Percentiles rank a stretch among this genome's conserved stretches.
These are phyloP conservation scores for Neonectria hederae DNA, from an alignment of 2,329 filamentous ascomycete species.

Conservation along the genomic window DNA sequence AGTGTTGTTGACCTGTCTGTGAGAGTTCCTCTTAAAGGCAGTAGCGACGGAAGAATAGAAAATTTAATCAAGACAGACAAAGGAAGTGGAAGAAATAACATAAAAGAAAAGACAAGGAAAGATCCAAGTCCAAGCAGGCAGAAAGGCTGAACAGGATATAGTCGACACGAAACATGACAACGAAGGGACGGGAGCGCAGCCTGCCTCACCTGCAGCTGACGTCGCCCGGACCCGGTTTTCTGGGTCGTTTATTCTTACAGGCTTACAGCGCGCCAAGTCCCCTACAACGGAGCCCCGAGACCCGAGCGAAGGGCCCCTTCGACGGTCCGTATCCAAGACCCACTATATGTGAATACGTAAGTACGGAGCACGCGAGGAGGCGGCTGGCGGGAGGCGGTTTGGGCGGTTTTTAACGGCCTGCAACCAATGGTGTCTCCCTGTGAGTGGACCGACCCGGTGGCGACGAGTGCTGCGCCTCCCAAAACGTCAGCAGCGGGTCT, in stretches of 20 bases:
- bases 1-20: background rate
- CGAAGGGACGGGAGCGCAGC: constrained; percentile 8
- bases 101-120: background rate
- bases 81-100: constrained; percentile 3
- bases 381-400: constrained; percentile 3
- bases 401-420: background rate
- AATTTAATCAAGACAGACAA: background rate
- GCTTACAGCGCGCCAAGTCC: background rate
- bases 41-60: constrained; percentile 1
- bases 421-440: constrained; percentile 6
- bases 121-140: background rate
- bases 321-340: background rate
- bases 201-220: constrained; percentile 32
- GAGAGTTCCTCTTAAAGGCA: background rate
- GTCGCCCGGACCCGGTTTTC: constrained; percentile 37
- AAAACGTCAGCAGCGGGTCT: constrained; percentile 23
- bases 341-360: background rate
- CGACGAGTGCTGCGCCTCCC: constrained; percentile 19
- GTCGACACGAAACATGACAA: constrained; percentile 12
- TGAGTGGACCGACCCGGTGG: background rate
- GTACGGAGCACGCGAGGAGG: background rate
- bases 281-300: background rate
- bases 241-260: constrained; percentile 13
- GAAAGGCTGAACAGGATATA: constrained; percentile 12
- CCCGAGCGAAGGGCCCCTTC: background rate